Base-by-base conservation (phyloP, 2,329 filamentous ascomycete species). In the Xylariaceae sp. region DNA sequence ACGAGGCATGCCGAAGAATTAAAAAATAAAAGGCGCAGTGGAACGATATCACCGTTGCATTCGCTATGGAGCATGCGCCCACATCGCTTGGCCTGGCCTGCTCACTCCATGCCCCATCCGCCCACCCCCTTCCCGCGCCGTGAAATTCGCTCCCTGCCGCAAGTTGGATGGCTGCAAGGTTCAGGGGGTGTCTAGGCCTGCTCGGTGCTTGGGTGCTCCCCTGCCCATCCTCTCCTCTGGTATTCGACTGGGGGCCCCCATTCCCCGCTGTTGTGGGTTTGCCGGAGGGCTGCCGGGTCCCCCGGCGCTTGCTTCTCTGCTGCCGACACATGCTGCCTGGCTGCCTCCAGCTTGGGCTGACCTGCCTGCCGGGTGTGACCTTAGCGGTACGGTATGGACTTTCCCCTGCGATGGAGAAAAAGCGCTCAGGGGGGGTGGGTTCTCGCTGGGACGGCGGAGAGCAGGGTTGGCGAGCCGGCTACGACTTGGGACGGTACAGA, bases 21-120 rank as follows among this genome's bases (percentile, higher is more conserved):
- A 14, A 26, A 14, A 42, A 31, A 29, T 36, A 38, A 44, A 40
- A 37, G 37, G 33, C 42, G 41, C 39, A 42, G 31, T 36, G 39
- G 30, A 44, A 37, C 31, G 29, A 39, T 44, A 39, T 37, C 35
- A 44, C 37, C 18, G 39, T 44, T 38, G 23, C 39, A 44, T 44
- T 38, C 33, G 25, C 22, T 29, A 27, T 35, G 21, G 31, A 25
- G 21, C 19, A 19, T n/a, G n/a, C 19, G 25, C 21, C 21, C 21
- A 23, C 21, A 8, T 23, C 21, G 8, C 21, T 23, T 23, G 21
- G 8, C 12, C 21, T 12, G 26, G 27, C 29, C 32, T 11, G 29
- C 19, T 29, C 29, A n/a, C n/a, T n/a, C n/a, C n/a, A n/a, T n/a
- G n/a, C n/a, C n/a, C n/a, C n/a, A n/a, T n/a, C n/a, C n/a, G n/a